Evolutionary conservation across 495 filamentous ascomycete species (phyloP), one percentile per base, ranked within the genome.

Genomic region (Penicillium verhagenii): DNA sequence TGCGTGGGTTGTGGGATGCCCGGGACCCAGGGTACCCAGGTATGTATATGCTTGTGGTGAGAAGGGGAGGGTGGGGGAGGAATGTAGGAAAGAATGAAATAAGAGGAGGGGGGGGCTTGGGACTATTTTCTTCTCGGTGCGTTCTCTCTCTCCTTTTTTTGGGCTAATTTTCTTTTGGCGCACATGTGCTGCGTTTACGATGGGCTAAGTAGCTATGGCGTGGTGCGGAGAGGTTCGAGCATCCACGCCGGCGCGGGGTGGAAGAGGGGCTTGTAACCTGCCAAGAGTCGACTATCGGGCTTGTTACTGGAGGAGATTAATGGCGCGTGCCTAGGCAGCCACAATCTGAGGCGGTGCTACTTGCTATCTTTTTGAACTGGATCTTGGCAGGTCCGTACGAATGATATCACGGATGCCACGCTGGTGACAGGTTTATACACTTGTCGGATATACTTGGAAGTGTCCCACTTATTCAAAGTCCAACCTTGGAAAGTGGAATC

Each of bases 331-430:
- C 6, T 18, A 42, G 38, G 38, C 38, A 42, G 38, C 38, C 38
- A 42, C 38, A 3, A 42, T 42, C 21, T 42, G 38, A 42, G 38
- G 38, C 38, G 38, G 38, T 42, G 38, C 38, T 42, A 42, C 38
- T 6, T 35, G 14, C 13, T 3, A 2, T 8, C 2, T 1, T 31
- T 6, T 35, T 16, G 33, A 35, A 31, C 7, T 31, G 18, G 37
- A 21, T 42, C 38, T 42, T 42, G 38, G 38, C 38, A 35, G 11
- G 33, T 35, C 33, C 33, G 14, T 14, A 35, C 14, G 1, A 35
- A 14, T n/a, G 3, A 16, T n/a, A 35, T 35, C 4, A 35, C n/a
- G n/a, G n/a, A n/a, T n/a, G n/a, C n/a, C n/a, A n/a, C n/a, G n/a
- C n/a, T 16, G 4, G 13, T 35, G 1, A 35, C 2, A 14, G 14